These are phyloP conservation scores for Catharanthus roseus DNA, from an alignment of 257 asterid species.

Conservation along the genomic window DNA sequence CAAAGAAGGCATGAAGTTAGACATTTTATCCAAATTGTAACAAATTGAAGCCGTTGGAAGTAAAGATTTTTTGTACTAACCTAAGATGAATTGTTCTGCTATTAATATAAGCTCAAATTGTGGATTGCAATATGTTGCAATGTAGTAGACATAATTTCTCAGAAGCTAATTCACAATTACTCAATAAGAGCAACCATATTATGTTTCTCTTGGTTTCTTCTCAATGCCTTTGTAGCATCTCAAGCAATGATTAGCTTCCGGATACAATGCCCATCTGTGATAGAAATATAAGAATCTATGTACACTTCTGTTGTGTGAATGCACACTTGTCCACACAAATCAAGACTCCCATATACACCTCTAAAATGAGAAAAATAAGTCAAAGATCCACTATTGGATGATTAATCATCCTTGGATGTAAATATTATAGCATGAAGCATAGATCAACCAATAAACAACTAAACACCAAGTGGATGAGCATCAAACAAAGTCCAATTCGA, in stretches of 20 bases:
- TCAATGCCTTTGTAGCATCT: not conserved
- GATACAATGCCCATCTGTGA: not conserved
- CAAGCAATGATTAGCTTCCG: not conserved
- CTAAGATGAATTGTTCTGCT: too few species aligned
- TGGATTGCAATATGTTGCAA: too few species aligned
- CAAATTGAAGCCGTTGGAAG: not conserved
- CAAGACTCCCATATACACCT: not conserved
- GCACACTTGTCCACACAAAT: not conserved
- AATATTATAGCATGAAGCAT: not conserved
- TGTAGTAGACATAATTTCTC: not conserved
- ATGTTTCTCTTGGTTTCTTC: not conserved
- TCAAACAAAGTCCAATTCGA: not conserved
- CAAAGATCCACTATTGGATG: too few species aligned
- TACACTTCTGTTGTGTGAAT: not conserved
- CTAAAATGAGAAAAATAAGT: not conserved
- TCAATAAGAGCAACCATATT: not conserved
- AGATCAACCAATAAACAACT: not conserved
- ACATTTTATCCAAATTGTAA: not conserved
- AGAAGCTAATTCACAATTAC: conserved; percentile 1
- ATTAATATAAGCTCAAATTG: too few species aligned
- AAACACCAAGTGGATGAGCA: not conserved
- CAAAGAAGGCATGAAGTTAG: not conserved
- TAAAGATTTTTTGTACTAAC: too few species aligned
- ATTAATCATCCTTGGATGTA: not conserved
- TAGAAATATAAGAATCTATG: not conserved